A percentile compares a stretch with the other conserved stretches of the same genome.
Evolutionary conservation across 768 basidiomycete species (phyloP).

Genomic region (Tricholoma flavovirens): DNA sequence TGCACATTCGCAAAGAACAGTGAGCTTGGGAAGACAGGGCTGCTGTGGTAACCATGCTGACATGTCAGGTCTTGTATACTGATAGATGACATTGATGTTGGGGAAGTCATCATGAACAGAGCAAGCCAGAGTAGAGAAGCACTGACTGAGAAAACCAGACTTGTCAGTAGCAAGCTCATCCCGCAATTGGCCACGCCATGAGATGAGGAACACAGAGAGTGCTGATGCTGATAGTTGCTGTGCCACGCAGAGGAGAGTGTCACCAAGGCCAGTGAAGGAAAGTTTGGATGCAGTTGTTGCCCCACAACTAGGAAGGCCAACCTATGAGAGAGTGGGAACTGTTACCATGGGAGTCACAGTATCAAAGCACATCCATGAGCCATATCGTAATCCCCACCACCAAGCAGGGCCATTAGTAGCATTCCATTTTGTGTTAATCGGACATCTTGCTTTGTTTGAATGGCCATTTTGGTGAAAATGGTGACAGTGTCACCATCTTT

Average conservation of each 20-base stretch:
- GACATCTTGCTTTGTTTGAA: neutral
- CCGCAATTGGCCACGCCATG: slow-evolving; percentile 5
- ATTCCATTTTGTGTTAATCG: slow-evolving; percentile 33
- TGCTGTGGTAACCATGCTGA: neutral
- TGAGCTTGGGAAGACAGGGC: neutral
- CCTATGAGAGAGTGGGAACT: neutral
- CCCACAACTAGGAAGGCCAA: slow-evolving; percentile 41
- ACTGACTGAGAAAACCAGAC: neutral
- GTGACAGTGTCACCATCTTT: neutral
- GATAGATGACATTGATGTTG: neutral
- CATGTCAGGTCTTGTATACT: slow-evolving; percentile 2
- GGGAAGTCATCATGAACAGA: slow-evolving; percentile 7
- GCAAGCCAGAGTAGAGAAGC: neutral
- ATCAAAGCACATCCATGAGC: slow-evolving; percentile 31
- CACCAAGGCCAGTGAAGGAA: slow-evolving; percentile 50
- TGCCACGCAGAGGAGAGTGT: slow-evolving; percentile 28
- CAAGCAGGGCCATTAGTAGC: slow-evolving; percentile 54
- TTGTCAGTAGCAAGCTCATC: slow-evolving; percentile 10
- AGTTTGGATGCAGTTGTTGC: slow-evolving; percentile 49
- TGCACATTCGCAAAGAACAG: neutral
- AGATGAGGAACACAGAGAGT: slow-evolving; percentile 2
- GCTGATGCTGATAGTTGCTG: neutral
- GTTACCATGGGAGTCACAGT: neutral
- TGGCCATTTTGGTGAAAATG: slow-evolving; percentile 1
- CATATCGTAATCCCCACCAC: slow-evolving; percentile 62